These are phyloP conservation scores for Catenaria anguillulae DNA, from an alignment of 371 early-diverging fungal genomes.

Conservation along the genomic window DNA sequence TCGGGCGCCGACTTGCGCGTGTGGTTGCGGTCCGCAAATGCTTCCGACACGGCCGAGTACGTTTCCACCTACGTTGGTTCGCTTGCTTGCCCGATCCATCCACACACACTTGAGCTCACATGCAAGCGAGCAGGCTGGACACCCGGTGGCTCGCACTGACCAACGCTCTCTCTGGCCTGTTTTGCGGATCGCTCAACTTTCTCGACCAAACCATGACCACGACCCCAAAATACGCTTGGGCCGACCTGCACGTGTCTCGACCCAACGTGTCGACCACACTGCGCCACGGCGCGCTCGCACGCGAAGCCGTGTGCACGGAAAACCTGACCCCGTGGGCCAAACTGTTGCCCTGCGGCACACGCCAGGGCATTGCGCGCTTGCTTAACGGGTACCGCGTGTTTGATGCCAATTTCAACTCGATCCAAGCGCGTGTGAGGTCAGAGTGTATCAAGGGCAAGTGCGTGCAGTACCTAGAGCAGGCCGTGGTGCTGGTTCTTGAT, in stretches of 20 bases:
- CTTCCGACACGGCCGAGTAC: too few species aligned
- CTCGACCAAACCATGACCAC: constrained; percentile 66
- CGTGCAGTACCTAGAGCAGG: constrained; percentile 33
- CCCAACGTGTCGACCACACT: constrained; percentile 17
- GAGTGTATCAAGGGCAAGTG: constrained; percentile 23
- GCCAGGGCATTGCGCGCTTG: constrained; percentile 44
- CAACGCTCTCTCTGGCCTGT: constrained; percentile 80
- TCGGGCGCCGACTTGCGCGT: constrained; percentile 69
- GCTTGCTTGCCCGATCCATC: background rate
- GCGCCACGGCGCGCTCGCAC: constrained; percentile 65
- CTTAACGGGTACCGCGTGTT: constrained; percentile 78
- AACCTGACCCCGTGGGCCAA: constrained; percentile 95
- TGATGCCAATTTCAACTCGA: constrained; percentile 77
- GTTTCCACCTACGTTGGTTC: background rate
- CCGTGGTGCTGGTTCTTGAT: constrained; percentile 55
- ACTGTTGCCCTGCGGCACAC: constrained; percentile 79
- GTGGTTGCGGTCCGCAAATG: constrained; percentile 44
- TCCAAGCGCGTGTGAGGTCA: constrained; percentile 39
- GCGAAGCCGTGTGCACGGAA: constrained; percentile 91
- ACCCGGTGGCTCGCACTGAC: constrained; percentile 68
- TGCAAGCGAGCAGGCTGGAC: too few species aligned
- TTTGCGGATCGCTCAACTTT: constrained; percentile 89
- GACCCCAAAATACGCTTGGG: constrained; percentile 8
- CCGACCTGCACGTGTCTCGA: too few species aligned
- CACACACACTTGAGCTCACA: too few species aligned